A percentile compares a stretch with the other conserved stretches of the same genome.
Conservation (phyloP, 2,329 filamentous ascomycete genomes). For the Aspergillus sclerotialis region DNA sequence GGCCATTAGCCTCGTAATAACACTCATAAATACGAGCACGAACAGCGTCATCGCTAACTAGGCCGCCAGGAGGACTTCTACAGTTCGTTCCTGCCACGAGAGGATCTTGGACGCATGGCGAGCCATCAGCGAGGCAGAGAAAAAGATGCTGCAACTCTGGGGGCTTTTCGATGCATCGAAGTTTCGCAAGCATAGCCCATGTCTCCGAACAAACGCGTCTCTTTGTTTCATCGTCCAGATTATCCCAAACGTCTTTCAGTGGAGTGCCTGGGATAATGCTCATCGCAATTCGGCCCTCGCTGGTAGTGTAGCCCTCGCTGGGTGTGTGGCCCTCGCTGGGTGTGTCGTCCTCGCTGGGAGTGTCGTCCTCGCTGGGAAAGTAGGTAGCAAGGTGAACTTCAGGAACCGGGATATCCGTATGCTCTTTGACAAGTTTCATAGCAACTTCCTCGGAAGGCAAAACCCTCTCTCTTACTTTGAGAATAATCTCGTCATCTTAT, state of each 20-base stretch:
- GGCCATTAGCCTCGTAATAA: background rate
- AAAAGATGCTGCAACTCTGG: background rate
- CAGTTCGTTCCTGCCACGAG: background rate
- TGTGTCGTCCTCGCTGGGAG: too few species aligned
- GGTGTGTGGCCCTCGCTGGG: too few species aligned
- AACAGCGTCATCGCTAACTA: background rate
- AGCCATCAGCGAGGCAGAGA: background rate
- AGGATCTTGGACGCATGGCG: background rate
- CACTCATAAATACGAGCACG: background rate
- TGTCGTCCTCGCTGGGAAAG: too few species aligned
- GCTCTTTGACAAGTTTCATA: background rate
- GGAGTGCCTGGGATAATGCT: background rate
- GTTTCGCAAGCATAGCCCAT: background rate
- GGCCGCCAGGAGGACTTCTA: background rate
- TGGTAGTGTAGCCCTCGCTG: too few species aligned
- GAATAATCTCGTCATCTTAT: background rate
- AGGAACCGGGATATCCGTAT: background rate
- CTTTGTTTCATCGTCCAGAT: background rate
- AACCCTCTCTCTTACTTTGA: too few species aligned
- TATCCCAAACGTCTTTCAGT: too few species aligned
- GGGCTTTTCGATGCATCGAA: background rate
- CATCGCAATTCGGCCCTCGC: background rate
- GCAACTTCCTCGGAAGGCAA: too few species aligned
- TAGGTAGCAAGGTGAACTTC: background rate
- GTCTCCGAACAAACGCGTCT: background rate